Percentiles rank a stretch among this genome's conserved stretches.
phyloP scores from a whole-genome alignment of 495 filamentous ascomycete genomes.

The Trichoderma asperelloides region DNA sequence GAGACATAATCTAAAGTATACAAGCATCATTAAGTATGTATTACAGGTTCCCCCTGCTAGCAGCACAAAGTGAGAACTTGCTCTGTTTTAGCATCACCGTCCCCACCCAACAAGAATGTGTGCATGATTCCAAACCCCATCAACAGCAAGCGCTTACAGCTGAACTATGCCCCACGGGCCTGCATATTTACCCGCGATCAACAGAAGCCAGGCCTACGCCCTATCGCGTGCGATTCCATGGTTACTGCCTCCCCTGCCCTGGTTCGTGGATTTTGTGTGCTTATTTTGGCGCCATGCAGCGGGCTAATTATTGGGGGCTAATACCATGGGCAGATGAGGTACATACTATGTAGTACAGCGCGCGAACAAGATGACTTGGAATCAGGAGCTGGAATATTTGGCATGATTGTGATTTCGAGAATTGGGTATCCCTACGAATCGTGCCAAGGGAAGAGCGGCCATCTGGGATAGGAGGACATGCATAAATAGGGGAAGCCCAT shows the following conservation, averaged over 20 bases:
- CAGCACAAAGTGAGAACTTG: not conserved
- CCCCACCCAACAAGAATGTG: not conserved
- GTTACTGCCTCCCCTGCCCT: not conserved
- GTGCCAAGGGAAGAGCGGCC: not conserved
- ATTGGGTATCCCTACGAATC: not conserved
- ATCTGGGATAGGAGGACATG: not conserved
- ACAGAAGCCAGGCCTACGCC: not conserved
- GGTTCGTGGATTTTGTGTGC: not conserved
- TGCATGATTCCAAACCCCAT: slow-evolving; percentile 1
- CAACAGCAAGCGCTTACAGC: not conserved
- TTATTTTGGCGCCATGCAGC: not conserved
- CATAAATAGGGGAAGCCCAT: not conserved
- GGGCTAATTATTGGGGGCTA: not conserved
- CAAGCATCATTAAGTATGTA: not conserved
- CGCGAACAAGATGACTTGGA: not conserved
- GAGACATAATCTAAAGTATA: not conserved
- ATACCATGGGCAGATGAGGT: not conserved
- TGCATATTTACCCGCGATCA: not conserved
- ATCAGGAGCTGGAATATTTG: not conserved
- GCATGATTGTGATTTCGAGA: not conserved
- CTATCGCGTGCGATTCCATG: slow-evolving; percentile 1
- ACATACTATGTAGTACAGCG: not conserved
- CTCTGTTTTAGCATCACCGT: not conserved
- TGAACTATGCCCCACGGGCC: slow-evolving; percentile 1
- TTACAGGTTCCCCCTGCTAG: not conserved